Conservation (phyloP, 73 alveolate genomes). For the Tetrahymena malaccensis region DNA sequence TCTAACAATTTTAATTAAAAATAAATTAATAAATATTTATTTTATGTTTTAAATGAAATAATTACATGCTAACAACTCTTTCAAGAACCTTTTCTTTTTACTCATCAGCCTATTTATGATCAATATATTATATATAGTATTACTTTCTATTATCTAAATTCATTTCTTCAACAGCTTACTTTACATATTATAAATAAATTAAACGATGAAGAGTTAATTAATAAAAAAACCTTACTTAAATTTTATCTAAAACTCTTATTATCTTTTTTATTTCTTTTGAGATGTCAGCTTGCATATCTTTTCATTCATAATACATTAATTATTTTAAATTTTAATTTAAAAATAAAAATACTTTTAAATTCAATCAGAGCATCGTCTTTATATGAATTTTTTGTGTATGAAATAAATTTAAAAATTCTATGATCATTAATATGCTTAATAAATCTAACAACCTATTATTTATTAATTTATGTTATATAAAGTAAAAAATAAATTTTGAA, state of each 20-base stretch:
- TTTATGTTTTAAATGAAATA: not conserved
- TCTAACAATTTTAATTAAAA: not conserved
- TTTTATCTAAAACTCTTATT: not conserved
- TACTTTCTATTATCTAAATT: not conserved
- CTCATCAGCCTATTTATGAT: not conserved
- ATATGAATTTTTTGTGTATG: not conserved
- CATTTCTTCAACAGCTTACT: not conserved
- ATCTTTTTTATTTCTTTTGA: not conserved
- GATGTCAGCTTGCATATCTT: not conserved
- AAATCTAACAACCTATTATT: not conserved
- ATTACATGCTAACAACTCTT: not conserved
- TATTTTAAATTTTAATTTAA: too few species aligned
- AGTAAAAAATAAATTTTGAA: not conserved
- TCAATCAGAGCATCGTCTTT: not conserved
- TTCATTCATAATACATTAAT: not conserved
- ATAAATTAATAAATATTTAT: not conserved
- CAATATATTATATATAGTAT: not conserved
- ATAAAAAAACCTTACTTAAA: not conserved
- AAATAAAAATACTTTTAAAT: not conserved
- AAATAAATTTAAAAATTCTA: not conserved
- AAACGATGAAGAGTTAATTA: not conserved
- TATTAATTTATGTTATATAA: not conserved
- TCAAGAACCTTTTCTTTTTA: not conserved
- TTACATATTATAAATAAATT: not conserved
- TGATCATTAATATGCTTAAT: not conserved